phyloP scores from a whole-genome alignment of 495 filamentous ascomycete species.

The Lasiosphaeria hispida region DNA sequence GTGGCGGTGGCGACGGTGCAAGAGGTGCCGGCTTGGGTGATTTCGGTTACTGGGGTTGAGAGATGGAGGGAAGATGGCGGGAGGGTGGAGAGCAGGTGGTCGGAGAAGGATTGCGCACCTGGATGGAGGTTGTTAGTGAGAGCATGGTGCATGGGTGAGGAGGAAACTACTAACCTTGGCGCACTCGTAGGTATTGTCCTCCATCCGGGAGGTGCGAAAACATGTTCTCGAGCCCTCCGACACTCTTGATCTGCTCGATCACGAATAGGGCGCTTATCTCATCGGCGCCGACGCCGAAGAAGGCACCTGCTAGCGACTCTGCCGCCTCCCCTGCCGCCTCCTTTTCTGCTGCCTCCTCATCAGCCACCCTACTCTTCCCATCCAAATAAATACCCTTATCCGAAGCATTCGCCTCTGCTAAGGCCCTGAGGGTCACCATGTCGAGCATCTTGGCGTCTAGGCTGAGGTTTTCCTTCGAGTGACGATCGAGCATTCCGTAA shows the following conservation, averaged over 20 bases:
- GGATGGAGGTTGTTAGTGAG: background rate
- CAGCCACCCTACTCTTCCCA: background rate
- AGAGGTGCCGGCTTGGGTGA: background rate
- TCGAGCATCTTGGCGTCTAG: conserved; percentile 25
- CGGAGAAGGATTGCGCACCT: conserved; percentile 14
- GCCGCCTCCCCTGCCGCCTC: conserved; percentile 27
- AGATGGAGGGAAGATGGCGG: conserved; percentile 4
- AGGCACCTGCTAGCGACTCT: conserved; percentile 39
- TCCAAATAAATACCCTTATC: background rate
- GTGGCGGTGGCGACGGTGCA: background rate
- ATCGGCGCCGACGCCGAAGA: conserved; percentile 42
- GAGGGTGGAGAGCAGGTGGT: background rate
- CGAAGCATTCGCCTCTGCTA: conserved; percentile 22
- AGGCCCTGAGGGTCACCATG: conserved; percentile 31
- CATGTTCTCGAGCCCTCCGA: conserved; percentile 43
- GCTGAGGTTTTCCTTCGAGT: conserved; percentile 11
- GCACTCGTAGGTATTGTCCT: conserved; percentile 45
- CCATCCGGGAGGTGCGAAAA: conserved; percentile 42
- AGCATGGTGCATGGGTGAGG: background rate
- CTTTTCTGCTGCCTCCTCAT: conserved; percentile 20
- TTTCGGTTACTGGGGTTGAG: background rate
- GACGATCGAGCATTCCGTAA: background rate
- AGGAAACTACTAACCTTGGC: conserved; percentile 27
- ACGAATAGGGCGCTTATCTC: conserved; percentile 48
- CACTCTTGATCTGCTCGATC: conserved; percentile 48